Evolutionary conservation across 805 yeast genomes (phyloP).

Genomic region (Metschnikowia chrysomelidarum): DNA sequence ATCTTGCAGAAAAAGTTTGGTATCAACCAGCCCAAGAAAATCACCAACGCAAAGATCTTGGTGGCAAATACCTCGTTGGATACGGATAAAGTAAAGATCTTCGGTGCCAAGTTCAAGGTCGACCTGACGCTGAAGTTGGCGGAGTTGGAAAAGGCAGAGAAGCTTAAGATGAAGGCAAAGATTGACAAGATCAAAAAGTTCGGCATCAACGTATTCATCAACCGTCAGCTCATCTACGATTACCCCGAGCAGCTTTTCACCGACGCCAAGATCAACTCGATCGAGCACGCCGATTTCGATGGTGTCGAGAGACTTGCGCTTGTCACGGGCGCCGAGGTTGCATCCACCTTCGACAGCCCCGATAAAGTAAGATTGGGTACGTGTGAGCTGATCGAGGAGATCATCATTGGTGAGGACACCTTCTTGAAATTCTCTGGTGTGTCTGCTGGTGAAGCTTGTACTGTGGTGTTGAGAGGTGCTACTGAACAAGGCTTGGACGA

Average conservation of each 20-base stretch:
- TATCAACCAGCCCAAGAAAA: slow-evolving; percentile 84
- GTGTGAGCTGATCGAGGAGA: slow-evolving; percentile 88
- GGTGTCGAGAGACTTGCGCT: slow-evolving; percentile 96
- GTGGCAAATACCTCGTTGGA: slow-evolving; percentile 96
- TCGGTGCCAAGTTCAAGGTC: slow-evolving; percentile 97
- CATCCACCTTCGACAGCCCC: slow-evolving; percentile 92
- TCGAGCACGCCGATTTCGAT: slow-evolving; percentile 97
- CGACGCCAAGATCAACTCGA: slow-evolving; percentile 82
- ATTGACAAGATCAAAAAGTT: slow-evolving; percentile 87
- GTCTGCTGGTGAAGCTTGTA: slow-evolving; percentile 93
- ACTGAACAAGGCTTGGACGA: slow-evolving; percentile 48
- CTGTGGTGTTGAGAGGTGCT: slow-evolving; percentile 77
- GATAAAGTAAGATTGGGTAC: slow-evolving; percentile 81
- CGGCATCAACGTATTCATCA: slow-evolving; percentile 85
- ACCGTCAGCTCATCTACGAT: slow-evolving; percentile 95
- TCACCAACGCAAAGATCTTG: slow-evolving; percentile 80
- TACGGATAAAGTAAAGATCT: slow-evolving; percentile 95
- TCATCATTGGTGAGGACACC: slow-evolving; percentile 88
- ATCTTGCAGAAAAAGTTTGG: slow-evolving; percentile 90
- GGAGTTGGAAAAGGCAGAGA: slow-evolving; percentile 91
- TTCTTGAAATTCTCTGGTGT: slow-evolving; percentile 95
- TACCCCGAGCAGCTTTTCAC: slow-evolving; percentile 96
- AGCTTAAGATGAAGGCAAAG: slow-evolving; percentile 85
- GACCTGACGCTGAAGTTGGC: slow-evolving; percentile 94
- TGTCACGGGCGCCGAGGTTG: slow-evolving; percentile 98